phyloP scores from a whole-genome alignment of 2,329 filamentous ascomycete genomes.

The Didymosphaeria variabile region DNA sequence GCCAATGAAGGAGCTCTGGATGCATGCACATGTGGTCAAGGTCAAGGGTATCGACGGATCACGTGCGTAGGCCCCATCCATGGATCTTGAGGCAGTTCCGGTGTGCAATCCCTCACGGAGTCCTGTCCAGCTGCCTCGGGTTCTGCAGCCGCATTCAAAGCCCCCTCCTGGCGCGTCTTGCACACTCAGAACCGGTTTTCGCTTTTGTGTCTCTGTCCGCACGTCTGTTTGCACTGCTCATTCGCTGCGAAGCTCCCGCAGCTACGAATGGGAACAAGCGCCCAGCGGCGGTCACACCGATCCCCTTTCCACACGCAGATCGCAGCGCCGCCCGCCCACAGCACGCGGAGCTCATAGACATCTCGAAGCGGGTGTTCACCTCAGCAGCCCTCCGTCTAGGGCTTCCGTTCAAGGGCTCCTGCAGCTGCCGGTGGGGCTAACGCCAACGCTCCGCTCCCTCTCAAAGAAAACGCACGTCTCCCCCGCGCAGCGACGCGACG shows the following conservation, averaged over 20 bases:
- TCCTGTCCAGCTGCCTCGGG: conserved; percentile 11
- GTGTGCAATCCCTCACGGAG: conserved; percentile 7
- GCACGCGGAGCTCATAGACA: conserved; percentile 35
- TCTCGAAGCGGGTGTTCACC: conserved; percentile 31
- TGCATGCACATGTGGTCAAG: not conserved
- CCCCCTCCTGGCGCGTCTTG: conserved; percentile 31
- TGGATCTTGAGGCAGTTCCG: conserved; percentile 8
- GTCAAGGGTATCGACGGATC: conserved; percentile 7
- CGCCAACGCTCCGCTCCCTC: conserved; percentile 1
- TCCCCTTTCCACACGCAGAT: conserved; percentile 34
- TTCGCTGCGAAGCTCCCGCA: conserved; percentile 38
- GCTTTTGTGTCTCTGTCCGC: conserved; percentile 18
- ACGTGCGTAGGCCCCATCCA: conserved; percentile 15
- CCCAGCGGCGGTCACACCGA: conserved; percentile 42
- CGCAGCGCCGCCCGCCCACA: conserved; percentile 41
- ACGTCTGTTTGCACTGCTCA: conserved; percentile 31
- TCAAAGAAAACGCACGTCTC: conserved; percentile 23
- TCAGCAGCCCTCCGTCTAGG: conserved; percentile 15
- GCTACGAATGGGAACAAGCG: conserved; percentile 45
- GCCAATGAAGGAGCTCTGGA: conserved; percentile 6
- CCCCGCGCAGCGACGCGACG: conserved; percentile 27
- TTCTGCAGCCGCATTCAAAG: conserved; percentile 21
- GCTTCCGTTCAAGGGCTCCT: conserved; percentile 11
- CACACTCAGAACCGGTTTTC: conserved; percentile 16
- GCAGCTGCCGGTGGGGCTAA: not conserved